Evolutionary conservation across 441 rosid genomes (phyloP).

Genomic region (Hura crepitans): DNA sequence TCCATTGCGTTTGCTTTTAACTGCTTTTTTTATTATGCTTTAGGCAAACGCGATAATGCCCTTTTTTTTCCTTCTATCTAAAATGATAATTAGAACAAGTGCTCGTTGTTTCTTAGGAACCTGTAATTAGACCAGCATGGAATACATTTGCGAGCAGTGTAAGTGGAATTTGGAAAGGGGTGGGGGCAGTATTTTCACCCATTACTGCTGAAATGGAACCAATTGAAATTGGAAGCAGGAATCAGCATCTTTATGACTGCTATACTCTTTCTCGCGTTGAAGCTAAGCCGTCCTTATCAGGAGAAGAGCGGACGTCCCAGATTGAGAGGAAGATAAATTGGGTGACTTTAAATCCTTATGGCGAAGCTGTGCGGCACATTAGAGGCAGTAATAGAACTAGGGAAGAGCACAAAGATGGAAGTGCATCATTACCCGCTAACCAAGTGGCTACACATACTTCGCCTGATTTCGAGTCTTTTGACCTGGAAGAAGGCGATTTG

Average conservation of each 20-base stretch:
- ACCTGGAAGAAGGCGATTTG: conserved; percentile 59
- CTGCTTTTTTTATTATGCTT: not conserved
- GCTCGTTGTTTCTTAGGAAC: conserved; percentile 47
- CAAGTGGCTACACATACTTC: conserved; percentile 27
- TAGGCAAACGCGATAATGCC: not conserved
- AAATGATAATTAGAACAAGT: not conserved
- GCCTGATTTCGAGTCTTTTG: conserved; percentile 62
- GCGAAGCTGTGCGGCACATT: conserved; percentile 41
- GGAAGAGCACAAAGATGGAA: conserved; percentile 25
- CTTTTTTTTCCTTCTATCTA: not conserved
- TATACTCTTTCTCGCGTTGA: conserved; percentile 58
- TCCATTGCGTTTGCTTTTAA: not conserved
- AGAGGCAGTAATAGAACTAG: conserved; percentile 28
- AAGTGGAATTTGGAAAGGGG: conserved; percentile 94
- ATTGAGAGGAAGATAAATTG: conserved; percentile 72
- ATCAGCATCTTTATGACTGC: conserved; percentile 71
- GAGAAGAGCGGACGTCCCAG: conserved; percentile 40
- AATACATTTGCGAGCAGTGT: conserved; percentile 84
- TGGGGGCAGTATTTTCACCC: conserved; percentile 86
- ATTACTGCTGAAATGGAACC: conserved; percentile 90
- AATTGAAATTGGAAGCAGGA: conserved; percentile 62
- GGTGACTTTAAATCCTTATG: conserved; percentile 85
- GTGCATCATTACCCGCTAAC: conserved; percentile 21
- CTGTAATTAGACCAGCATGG: conserved; percentile 79
- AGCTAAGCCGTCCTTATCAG: conserved; percentile 39